Conservation (phyloP, 352 stramenopile genomes). For the Pythium volutum region DNA sequence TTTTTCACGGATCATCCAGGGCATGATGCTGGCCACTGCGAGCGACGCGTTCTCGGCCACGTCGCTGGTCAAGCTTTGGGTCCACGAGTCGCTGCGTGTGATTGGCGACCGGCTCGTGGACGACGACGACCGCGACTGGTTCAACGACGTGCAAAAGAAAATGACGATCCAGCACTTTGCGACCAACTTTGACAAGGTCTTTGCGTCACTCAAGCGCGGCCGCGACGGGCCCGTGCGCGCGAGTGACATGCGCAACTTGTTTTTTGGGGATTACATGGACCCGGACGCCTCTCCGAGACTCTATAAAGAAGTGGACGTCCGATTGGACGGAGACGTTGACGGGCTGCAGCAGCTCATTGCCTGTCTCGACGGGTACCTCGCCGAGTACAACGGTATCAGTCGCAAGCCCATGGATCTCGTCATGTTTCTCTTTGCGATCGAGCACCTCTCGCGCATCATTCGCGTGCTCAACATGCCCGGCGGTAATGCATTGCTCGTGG, state of each 20-base stretch:
- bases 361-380: slow-evolving; percentile 87
- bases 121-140: slow-evolving; percentile 91
- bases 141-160: slow-evolving; percentile 86
- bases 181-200: slow-evolving; percentile 87
- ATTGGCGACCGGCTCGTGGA: slow-evolving; percentile 94
- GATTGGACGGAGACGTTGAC: slow-evolving; percentile 59
- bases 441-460: slow-evolving; percentile 91
- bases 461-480: slow-evolving; percentile 94
- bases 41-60: slow-evolving; percentile 81
- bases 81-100: slow-evolving; percentile 92
- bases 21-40: slow-evolving; percentile 88
- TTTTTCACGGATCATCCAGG: slow-evolving; percentile 92
- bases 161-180: slow-evolving; percentile 89
- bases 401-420: slow-evolving; percentile 95
- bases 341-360: slow-evolving; percentile 81
- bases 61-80: slow-evolving; percentile 90
- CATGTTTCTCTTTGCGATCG: slow-evolving; percentile 96
- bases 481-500: slow-evolving; percentile 92
- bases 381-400: slow-evolving; percentile 91
- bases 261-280: slow-evolving; percentile 92
- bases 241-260: slow-evolving; percentile 86
- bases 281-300: slow-evolving; percentile 68
- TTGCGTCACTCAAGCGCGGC: slow-evolving; percentile 72
- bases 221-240: slow-evolving; percentile 69
- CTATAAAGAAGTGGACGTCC: slow-evolving; percentile 82